Evolutionary conservation across 2,329 filamentous ascomycete species (phyloP), one percentile per base, ranked within the genome.

Genomic region (Raffaelea albimanens): DNA sequence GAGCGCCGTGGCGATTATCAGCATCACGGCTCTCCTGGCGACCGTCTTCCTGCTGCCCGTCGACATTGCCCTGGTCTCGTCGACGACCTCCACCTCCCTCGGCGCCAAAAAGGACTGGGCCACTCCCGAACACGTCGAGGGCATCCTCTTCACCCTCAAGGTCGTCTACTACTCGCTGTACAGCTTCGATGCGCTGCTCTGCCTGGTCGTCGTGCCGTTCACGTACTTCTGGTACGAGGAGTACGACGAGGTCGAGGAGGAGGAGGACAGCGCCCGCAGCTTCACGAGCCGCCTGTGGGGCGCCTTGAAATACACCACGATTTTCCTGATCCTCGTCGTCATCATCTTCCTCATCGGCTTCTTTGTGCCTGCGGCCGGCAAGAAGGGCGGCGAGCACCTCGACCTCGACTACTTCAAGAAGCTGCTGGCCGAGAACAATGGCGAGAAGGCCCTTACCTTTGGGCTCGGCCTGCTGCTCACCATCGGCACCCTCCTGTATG

Each of bases 171-270:
- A 97, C 66, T 75, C 82, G 1, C 75, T 98, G 1, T 98, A 97
- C 69, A 93, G 87, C 57, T 71, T 96, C 55, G 93, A 98, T 64
- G 87, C 89, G 1, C 63, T 96, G 5, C 78, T 98, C 11, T 98
- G 93, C 60, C 72, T 98, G 41, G 64, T 97, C 18, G 78, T 95
- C 40, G 85, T 97, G 19, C 93, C 93, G 0, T 98, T 98, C 61
- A 85, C 90, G 43, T 98, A 98, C 70, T 98, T 98, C 64, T 96
- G 85, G 81, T 93, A 95, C 60, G 93, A 98, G 64, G 93, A 97
- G 65, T 95, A 95, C 55, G 91, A 96, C 59, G 89, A 96, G 67
- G 83, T 91, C 19, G 89, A 89, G 52, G 76, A 83, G 29, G 76
- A 83, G 31, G 87, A 95, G 58, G 79, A 87, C 51, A 86, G 87